Percentiles rank a stretch among this genome's conserved stretches.
Evolutionary conservation across 306 rosid genomes (phyloP).

Genomic region (Malus sieversii): DNA sequence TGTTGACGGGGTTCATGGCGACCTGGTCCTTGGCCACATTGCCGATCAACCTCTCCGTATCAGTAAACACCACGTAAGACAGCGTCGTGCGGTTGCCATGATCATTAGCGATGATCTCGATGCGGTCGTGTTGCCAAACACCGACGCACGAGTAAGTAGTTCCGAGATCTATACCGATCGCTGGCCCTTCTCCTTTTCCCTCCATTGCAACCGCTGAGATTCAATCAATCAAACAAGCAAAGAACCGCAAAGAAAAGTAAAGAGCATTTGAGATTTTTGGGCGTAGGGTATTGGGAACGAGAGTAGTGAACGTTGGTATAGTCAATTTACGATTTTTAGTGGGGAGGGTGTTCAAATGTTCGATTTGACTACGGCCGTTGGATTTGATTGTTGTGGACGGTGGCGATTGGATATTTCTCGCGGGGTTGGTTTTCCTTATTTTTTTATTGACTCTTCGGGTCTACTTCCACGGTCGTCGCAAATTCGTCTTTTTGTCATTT

Average conservation of each 20-base stretch:
- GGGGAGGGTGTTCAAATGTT: neutral
- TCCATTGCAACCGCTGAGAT: constrained; percentile 31
- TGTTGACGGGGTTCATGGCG: constrained; percentile 78
- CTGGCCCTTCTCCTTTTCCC: constrained; percentile 74
- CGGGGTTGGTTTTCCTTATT: too few species aligned
- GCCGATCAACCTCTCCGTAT: constrained; percentile 62
- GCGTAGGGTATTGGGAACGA: neutral
- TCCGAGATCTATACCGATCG: constrained; percentile 81
- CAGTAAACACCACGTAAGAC: constrained; percentile 72
- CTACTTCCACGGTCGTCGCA: neutral
- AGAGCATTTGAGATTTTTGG: neutral
- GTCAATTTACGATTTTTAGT: neutral
- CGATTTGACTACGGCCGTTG: neutral
- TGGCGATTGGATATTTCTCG: neutral
- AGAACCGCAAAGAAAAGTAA: neutral
- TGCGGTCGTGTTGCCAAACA: constrained; percentile 83
- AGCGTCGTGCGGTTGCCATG: constrained; percentile 82
- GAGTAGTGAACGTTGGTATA: neutral
- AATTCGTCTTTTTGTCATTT: neutral
- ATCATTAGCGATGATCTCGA: constrained; percentile 72
- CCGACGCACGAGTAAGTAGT: constrained; percentile 77
- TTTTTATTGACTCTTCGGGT: neutral
- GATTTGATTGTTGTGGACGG: neutral
- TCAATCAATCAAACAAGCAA: neutral
- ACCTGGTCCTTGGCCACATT: constrained; percentile 87